Conservation (phyloP, 192 early-diverging fungal species). For the Coemansia sp. region DNA sequence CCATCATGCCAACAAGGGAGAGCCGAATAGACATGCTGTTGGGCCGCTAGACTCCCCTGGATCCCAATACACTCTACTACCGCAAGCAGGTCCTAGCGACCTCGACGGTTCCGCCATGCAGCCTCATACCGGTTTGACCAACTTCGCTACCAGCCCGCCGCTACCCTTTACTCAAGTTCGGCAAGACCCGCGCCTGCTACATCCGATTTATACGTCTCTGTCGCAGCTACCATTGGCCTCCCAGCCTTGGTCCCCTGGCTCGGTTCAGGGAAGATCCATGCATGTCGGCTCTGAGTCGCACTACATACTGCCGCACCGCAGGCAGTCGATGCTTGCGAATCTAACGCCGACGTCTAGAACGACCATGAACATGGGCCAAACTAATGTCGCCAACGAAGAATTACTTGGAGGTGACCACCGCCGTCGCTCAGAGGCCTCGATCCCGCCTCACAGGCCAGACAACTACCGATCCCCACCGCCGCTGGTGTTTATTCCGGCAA, state of each 20-base stretch:
- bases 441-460: neutral
- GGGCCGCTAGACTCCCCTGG: neutral
- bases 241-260: neutral
- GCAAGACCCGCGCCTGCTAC: neutral
- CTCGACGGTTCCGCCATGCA: neutral
- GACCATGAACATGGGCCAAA: neutral
- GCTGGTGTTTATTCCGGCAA: conserved; percentile 18
- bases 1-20: neutral
- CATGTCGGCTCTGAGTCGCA: neutral
- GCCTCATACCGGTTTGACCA: neutral
- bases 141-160: neutral
- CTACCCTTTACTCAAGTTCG: neutral
- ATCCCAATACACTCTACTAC: neutral
- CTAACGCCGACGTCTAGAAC: neutral
- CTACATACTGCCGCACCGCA: neutral
- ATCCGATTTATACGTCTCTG: neutral
- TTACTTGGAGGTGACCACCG: neutral
- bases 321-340: neutral
- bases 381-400: neutral
- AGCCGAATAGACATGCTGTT: neutral
- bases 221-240: neutral
- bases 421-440: neutral
- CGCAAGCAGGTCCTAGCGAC: neutral
- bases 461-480: neutral
- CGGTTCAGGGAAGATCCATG: neutral